A percentile compares a stretch with the other conserved stretches of the same genome.
Evolutionary conservation across 1,284 basidiomycete species (phyloP).

Genomic region (Moesziomyces sp.): DNA sequence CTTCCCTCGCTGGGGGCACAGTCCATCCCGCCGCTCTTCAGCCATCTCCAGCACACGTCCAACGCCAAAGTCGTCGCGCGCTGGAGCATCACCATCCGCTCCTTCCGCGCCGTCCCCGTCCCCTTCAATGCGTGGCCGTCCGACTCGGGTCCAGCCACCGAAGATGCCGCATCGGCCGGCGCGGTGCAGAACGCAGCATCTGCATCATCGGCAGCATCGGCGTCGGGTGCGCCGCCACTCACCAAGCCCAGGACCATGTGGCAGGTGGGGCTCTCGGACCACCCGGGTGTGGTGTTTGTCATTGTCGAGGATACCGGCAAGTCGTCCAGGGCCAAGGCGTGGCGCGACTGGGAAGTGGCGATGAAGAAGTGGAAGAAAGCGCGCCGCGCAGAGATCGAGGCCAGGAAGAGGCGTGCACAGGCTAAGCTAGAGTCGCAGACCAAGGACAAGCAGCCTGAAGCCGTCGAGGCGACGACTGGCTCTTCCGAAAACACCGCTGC

Average conservation of each 20-base stretch:
- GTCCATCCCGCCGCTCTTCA: conserved; percentile 49
- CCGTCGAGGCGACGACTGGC: neutral
- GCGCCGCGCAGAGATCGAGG: conserved; percentile 26
- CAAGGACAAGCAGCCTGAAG: neutral
- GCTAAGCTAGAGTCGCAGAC: conserved; percentile 2
- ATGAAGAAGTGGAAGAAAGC: conserved; percentile 41
- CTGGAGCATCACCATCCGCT: conserved; percentile 53
- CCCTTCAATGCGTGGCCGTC: conserved; percentile 43
- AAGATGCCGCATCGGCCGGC: neutral
- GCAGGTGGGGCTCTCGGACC: conserved; percentile 45
- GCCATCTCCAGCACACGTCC: conserved; percentile 37
- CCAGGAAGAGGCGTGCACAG: conserved; percentile 5
- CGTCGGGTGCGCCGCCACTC: conserved; percentile 32
- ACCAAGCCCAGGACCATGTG: conserved; percentile 53
- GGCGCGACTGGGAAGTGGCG: conserved; percentile 44
- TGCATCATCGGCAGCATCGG: conserved; percentile 16
- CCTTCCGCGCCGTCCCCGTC: conserved; percentile 51
- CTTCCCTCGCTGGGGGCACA: conserved; percentile 42
- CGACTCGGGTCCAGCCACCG: conserved; percentile 4
- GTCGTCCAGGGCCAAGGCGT: conserved; percentile 38
- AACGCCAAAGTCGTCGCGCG: conserved; percentile 44
- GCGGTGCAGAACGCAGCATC: neutral
- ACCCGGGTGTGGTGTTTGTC: conserved; percentile 49
- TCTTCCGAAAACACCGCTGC: neutral
- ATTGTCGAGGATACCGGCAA: conserved; percentile 52